Evolutionary conservation across 805 yeast genomes (phyloP), one percentile per base, ranked within the genome.

Genomic region (Peterozyma xylosa): DNA sequence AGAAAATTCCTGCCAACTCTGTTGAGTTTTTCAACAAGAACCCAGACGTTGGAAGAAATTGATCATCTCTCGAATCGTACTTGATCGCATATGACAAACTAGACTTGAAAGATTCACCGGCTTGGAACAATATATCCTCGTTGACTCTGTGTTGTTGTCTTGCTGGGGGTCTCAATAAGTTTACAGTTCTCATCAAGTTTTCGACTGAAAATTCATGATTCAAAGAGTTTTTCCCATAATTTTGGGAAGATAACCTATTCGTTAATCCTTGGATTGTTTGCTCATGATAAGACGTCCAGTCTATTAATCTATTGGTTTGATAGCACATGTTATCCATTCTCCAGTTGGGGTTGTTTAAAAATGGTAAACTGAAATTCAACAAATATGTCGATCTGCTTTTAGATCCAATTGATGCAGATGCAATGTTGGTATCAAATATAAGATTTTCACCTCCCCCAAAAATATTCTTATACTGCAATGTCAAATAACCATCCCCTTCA

Each of bases 401-500:
- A 3, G 76, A 64, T 4, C 78, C 79, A 2, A 74, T 60, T 7
- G 68, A 56, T 41, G 78, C 79, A 9, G 67, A 61, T 1, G 67
- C 58, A 38, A 64, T 49, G 38, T 59, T 64, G 13, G 68, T 64
- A 54, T 76, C 81, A 45, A 76, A 70, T 30, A 65, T 63, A 30
- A 77, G 50, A 33, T 59, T 60, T 49, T 77, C 82, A 3, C 74
- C 80, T 9, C 82, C 82, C 0, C 82, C 82, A 61, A 76, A 73
- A 15, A 76, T 55, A 52, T 77, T 77, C 42, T 68, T 68, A 57
- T 74, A 67, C 59, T 80, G 89, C 45, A 90, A 77, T 30, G 86
- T 82, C 39, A 88, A 71, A 56, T 90, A 89, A 1, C 97, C 98
- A 57, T 86, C 93, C 30, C 97, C 99, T 66, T 93, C 98, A 30